Evolutionary conservation across 768 basidiomycete genomes (phyloP), one percentile per base, ranked within the genome.

Genomic region (Pleurotus salmoneostramineus): DNA sequence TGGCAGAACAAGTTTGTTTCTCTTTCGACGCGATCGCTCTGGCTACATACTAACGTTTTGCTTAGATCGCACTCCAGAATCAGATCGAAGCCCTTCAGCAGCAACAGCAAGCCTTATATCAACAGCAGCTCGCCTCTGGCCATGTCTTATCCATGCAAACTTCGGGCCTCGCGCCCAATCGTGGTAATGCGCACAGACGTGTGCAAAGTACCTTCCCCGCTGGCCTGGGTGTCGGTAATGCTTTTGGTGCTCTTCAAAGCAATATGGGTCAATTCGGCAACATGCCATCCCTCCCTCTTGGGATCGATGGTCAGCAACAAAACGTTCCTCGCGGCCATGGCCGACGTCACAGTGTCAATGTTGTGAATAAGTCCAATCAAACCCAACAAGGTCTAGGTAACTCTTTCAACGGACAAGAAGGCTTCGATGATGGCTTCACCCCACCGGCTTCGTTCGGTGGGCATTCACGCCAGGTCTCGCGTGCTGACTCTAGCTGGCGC

Each of bases 81-180:
- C 93, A 96, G 71, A 95, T 95, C 62, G 93, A 94, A 73, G 89
- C 83, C 4, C 75, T 96, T 58, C 91, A 94, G 65, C 90, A 93
- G 54, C 93, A 96, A 61, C 93, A 96, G 63, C 89, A 93, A 63
- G 90, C 85, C 27, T 81, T 96, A 37, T 91, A 94, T 67, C 92
- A 94, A 66, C 91, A 93, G 59, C 92, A 95, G 63, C 79, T 96
- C 56, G 93, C 90, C 1, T 93, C 91, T 33, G 92, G 92, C 66
- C 87, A 89, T 62, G 88, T 94, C 50, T 74, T 93, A 49, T 89
- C 89, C 40, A 84, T 87, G 68, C 89, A 88, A 68, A 89, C 87
- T 10, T 80, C 89, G 50, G 90, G 90, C 6, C 79, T 92, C 60
- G 85, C 76, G 48, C 85, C 87, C 21, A 78, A 77, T 63, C 85